Evolutionary conservation across 1,139 yeast genomes (phyloP).

Genomic region (Geotrichum fermentans): DNA sequence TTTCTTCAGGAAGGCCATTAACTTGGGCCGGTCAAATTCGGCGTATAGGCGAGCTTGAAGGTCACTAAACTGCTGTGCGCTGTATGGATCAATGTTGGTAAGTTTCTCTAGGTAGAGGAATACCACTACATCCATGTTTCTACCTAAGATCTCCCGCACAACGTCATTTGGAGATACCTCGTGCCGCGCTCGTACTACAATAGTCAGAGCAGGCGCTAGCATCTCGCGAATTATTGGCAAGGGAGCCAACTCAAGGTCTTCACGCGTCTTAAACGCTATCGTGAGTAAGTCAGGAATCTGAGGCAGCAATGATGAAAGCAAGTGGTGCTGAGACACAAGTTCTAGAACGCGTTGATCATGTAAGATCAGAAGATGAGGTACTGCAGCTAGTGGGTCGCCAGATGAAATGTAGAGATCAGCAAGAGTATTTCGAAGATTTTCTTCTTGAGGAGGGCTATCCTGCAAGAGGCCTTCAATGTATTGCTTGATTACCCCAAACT

Average conservation of each 20-base stretch:
- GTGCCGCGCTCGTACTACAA: conserved; percentile 60
- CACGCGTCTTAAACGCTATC: conserved; percentile 40
- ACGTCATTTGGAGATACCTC: conserved; percentile 54
- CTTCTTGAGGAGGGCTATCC: conserved; percentile 27
- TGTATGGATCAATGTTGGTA: conserved; percentile 49
- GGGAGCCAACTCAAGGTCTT: conserved; percentile 41
- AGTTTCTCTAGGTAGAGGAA: conserved; percentile 59
- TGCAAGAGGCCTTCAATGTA: conserved; percentile 45
- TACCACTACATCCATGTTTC: conserved; percentile 43
- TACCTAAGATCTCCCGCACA: conserved; percentile 43
- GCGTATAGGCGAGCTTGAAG: conserved; percentile 61
- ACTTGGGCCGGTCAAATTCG: conserved; percentile 48
- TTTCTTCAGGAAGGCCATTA: conserved; percentile 52
- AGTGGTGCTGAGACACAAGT: conserved; percentile 56
- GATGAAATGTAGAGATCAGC: conserved; percentile 55
- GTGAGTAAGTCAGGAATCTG: conserved; percentile 51
- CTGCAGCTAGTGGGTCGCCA: conserved; percentile 58
- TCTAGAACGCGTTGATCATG: conserved; percentile 52
- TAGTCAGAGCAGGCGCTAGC: conserved; percentile 47
- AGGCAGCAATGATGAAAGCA: conserved; percentile 48
- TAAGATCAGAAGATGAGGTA: conserved; percentile 53
- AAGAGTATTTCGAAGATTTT: conserved; percentile 44
- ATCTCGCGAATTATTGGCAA: conserved; percentile 42
- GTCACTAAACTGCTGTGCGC: conserved; percentile 56
- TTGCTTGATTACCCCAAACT: conserved; percentile 44